Percentiles rank a stretch among this genome's conserved stretches.
Evolutionary conservation across 106 monocot genomes (phyloP).

Genomic region (Dactylorhiza incarnata): DNA sequence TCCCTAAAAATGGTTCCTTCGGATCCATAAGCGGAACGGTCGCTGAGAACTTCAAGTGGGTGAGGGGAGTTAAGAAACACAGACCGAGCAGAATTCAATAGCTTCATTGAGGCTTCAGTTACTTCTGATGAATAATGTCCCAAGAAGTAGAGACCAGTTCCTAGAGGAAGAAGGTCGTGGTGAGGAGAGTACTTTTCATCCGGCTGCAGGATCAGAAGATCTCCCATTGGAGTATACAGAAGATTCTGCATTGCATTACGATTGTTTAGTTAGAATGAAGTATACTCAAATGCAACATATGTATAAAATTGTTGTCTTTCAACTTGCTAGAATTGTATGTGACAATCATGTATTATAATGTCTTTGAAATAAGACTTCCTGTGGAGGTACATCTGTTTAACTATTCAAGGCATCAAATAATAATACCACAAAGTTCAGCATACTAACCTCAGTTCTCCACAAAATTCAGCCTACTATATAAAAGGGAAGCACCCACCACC

Average conservation of each 20-base stretch:
- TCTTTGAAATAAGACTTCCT: not conserved
- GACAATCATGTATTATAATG: not conserved
- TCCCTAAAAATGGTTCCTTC: slow-evolving; percentile 57
- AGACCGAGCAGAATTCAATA: slow-evolving; percentile 35
- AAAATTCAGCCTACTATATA: not conserved
- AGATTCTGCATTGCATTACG: slow-evolving; percentile 33
- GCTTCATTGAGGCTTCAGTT: slow-evolving; percentile 18
- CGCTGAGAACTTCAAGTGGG: slow-evolving; percentile 78
- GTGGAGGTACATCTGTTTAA: not conserved
- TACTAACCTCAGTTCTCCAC: not conserved
- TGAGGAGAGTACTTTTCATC: slow-evolving; percentile 62
- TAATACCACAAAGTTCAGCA: not conserved
- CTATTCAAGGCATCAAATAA: not conserved
- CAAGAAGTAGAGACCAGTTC: slow-evolving; percentile 56
- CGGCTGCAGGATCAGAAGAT: slow-evolving; percentile 77
- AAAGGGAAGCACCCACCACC: too few species aligned
- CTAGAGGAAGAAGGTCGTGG: slow-evolving; percentile 73
- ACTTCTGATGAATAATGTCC: slow-evolving; percentile 11
- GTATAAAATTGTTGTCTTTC: not conserved
- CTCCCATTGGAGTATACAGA: slow-evolving; percentile 70
- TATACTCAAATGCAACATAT: not conserved
- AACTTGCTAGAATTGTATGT: not conserved
- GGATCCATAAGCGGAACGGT: slow-evolving; percentile 67
- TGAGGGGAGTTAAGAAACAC: slow-evolving; percentile 88
- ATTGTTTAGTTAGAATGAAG: not conserved